Evolutionary conservation across 2,329 filamentous ascomycete genomes (phyloP), one percentile per base, ranked within the genome.

Genomic region (Diplodia sapinea): DNA sequence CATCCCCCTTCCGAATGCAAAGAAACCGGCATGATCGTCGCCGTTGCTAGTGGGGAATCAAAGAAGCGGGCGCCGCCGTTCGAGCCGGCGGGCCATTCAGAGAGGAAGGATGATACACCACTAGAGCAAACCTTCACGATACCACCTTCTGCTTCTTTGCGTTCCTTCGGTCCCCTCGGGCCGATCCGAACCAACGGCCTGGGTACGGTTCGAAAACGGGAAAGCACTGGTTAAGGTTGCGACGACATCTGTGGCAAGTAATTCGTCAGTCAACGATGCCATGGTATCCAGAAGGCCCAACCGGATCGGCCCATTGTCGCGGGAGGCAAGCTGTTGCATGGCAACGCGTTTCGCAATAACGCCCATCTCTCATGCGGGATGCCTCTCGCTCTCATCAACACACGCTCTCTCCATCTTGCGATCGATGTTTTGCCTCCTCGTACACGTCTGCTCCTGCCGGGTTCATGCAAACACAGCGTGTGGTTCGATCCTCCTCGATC

Each of bases 181-280:
- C 57, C 57, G 57, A 62, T 62, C 57, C 57, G 57, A 50, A 62
- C 40, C 57, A 62, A 33, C 57, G 43, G 57, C 23, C 23, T 62
- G 57, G 57, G 15, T 12, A 26, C 29, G 17, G 26, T 17, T 31
- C 20, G 11, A 43, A 26, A 47, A 33, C 23, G 23, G 23, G 23
- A 26, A 26, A 26, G 23, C 23, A 26, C 23, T 26, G 23, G 23
- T 26, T 26, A 26, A 26, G 23, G 23, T 26, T 26, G 23, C 23
- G 23, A 26, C 23, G 23, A 26, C 2, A 26, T 26, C 23, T 26
- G 23, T 26, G 23, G 23, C 23, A 26, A 26, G 23, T 26, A 3
- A 26, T 26, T 33, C 31, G 31, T 33, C 31, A 33, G 8, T 36
- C 11, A n/a, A 11, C 17, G 43, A 47, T 43, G n/a, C 43, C 43